A percentile compares a stretch with the other conserved stretches of the same genome.
Evolutionary conservation across 228 moss, liverwort and hornwort genomes (phyloP).

Genomic region (Sphagnum magellanicum): DNA sequence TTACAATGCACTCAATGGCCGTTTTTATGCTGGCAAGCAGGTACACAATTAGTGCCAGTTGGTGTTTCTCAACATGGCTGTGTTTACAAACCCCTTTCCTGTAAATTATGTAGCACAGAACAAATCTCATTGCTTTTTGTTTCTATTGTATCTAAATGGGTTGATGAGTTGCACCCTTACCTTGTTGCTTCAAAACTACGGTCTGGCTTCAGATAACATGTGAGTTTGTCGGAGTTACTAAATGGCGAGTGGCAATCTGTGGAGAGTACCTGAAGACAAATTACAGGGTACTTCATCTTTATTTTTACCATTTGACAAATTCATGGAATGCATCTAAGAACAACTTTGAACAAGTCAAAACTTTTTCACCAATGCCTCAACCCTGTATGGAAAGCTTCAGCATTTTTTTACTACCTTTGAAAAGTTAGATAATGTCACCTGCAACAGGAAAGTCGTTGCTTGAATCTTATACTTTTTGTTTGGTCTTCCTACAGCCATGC

Average conservation of each 20-base stretch:
- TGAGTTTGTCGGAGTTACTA: conserved; percentile 88
- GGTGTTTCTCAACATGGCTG: not conserved
- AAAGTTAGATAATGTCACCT: too few species aligned
- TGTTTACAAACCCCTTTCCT: not conserved
- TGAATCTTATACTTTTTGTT: too few species aligned
- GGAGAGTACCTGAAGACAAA: conserved; percentile 88
- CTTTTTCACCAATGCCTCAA: too few species aligned
- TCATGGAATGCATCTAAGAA: too few species aligned
- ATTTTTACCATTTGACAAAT: not conserved
- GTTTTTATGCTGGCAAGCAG: conserved; percentile 97
- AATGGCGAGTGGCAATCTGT: conserved; percentile 93
- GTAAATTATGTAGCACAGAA: not conserved
- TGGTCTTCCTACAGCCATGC: conserved; percentile 44
- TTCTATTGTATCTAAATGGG: not conserved
- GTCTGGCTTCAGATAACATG: conserved; percentile 70
- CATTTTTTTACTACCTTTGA: too few species aligned
- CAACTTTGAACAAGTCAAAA: too few species aligned
- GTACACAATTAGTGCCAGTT: conserved; percentile 11
- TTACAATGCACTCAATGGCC: conserved; percentile 83
- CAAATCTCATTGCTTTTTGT: not conserved
- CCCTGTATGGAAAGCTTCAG: too few species aligned
- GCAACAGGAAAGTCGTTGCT: too few species aligned
- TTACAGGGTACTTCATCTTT: conserved; percentile 51
- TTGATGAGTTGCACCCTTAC: not conserved
- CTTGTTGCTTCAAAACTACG: too few species aligned